phyloP scores from a whole-genome alignment of 352 stramenopile genomes.

The Bremia lactucae region DNA sequence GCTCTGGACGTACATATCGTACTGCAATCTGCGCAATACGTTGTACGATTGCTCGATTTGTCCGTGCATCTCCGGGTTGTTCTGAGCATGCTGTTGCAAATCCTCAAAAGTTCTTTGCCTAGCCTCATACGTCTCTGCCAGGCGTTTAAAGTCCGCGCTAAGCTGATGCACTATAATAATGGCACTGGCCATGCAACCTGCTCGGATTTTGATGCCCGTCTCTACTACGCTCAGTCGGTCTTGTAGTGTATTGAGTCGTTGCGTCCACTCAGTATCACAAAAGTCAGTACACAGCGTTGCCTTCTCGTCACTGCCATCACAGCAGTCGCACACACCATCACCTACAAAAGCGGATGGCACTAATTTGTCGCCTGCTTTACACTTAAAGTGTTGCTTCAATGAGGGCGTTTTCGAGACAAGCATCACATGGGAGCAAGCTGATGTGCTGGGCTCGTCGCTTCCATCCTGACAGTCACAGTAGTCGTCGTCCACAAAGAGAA shows the following conservation, averaged over 20 bases:
- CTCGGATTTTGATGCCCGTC: constrained; percentile 10
- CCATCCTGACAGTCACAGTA: constrained; percentile 91
- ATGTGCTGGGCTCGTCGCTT: constrained; percentile 83
- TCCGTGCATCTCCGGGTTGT: constrained; percentile 19
- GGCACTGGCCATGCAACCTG: constrained; percentile 18
- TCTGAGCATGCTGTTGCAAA: constrained; percentile 14
- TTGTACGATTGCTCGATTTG: constrained; percentile 39
- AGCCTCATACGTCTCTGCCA: constrained; percentile 14
- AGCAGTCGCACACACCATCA: constrained; percentile 97
- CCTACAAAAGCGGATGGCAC: constrained; percentile 54
- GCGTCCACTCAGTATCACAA: constrained; percentile 21
- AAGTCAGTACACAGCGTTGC: constrained; percentile 26
- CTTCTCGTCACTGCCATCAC: constrained; percentile 91
- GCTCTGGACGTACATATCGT: constrained; percentile 38
- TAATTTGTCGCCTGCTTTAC: constrained; percentile 18
- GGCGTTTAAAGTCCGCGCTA: constrained; percentile 19
- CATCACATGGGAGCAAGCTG: constrained; percentile 49
- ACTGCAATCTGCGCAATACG: constrained; percentile 36
- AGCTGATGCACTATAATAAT: constrained; percentile 19
- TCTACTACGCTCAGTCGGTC: constrained; percentile 15
- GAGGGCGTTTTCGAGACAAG: constrained; percentile 1
- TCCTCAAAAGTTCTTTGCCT: constrained; percentile 19
- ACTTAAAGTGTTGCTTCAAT: constrained; percentile 26
- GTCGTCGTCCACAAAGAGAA: constrained; percentile 77
- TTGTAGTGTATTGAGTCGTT: constrained; percentile 11